Evolutionary conservation across 306 rosid species (phyloP), one percentile per base, ranked within the genome.

Genomic region (Vicia sativa): DNA sequence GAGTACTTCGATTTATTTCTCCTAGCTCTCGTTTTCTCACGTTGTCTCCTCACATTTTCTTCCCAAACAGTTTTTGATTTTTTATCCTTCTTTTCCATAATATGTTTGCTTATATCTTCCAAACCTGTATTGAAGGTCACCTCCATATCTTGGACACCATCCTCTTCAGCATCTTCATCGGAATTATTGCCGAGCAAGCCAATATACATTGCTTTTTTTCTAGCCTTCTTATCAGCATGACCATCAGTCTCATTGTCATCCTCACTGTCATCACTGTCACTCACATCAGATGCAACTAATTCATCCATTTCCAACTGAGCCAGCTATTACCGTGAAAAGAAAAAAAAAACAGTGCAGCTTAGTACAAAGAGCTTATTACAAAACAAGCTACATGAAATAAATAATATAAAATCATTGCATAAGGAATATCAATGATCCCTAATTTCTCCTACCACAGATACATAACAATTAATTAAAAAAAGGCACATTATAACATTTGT

Each of bases 81-180:
- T 80, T 76, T 80, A 78, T 85, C 96, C 80, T 77, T 90, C 95
- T 88, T 86, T 84, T 88, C 92, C 58, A 85, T 73, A 52, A 88
- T 85, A 69, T 78, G 91, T 80, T 86, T 93, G 76, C 96, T 90
- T 69, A 90, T 68, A 79, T 93, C 95, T 78, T 93, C 92, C 78
- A 93, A 81, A 68, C 86, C 95, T 38, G 97, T 77, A 72, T 90
- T 93, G 78, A 93, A 93, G 53, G 97, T 93, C 57, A 93, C 87
- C 85, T 90, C 97, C 99, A 93, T 88, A 73, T 93, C 89, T 80
- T 83, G 86, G 56, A 34, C 83, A 60, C 65, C 82, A 29, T 80
- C 77, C 15, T 72, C 58, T 67, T 74, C 88, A 9, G 67, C 84
- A 29, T 86, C 96, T 71, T 72, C 88, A 60, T 86, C 95, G 57